Evolutionary conservation across 106 monocot species (phyloP), one percentile per base, ranked within the genome.

Genomic region (Agapanthus africanus): DNA sequence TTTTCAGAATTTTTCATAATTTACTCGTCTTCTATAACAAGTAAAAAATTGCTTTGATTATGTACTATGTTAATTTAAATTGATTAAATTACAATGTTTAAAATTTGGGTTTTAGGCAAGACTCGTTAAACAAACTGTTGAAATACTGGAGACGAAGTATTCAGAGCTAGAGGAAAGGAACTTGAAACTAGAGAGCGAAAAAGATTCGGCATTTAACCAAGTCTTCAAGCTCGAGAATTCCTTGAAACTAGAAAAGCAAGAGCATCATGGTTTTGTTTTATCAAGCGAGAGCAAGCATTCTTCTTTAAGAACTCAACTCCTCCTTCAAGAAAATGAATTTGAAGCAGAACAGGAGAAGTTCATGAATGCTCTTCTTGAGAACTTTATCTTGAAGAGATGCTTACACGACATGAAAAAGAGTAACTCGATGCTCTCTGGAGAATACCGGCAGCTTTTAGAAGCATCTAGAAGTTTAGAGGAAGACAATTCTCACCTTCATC

Each of bases 161-260:
- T 57, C 66, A 52, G 72, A 71, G 50, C 54, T 91, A 41, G 77
- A 84, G 59, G 61, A 78, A 21, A 79, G 49, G 32, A 44, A 74
- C 37, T 67, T 62, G 25, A 40, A 60, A 46, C 63, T 94, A 46
- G 78, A 70, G 35, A 70, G 25, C 10, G 85, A 94, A 14, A 85
- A 77, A 61, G 74, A 83, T 27, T 39, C 36, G 1, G 66, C 69
- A 25, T 19, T 72, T 54, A 39, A 46, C 19, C 70, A 74, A 37
- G 40, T 90, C 33, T 32, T 37, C n/a, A 78, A 87, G 57, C 70
- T 94, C 22, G 59, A 84, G 65, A 14, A 59, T 54, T 67, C 76
- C 0, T 79, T 85, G 63, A 74, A 74, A 46, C 21, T 28, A 37
- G 56, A 71, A 39, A 77, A 77, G 40, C 40, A 65, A 40, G 32